Conservation (phyloP, 345 rosid species). For the Hevea brasiliensis region DNA sequence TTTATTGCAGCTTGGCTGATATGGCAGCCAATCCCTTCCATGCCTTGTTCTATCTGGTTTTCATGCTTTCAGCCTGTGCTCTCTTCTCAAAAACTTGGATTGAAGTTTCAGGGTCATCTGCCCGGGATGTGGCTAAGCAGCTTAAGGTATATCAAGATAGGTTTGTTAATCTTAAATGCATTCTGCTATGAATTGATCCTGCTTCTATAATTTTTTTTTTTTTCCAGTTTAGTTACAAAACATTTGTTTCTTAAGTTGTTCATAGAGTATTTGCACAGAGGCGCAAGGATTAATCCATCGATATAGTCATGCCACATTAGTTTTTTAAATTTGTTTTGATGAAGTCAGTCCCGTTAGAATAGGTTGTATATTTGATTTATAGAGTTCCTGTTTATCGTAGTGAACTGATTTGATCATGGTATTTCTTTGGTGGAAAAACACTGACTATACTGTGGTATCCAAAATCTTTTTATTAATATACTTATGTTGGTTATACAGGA, state of each 20-base stretch:
- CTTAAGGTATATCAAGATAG: slow-evolving; percentile 53
- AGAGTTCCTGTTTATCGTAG: not conserved
- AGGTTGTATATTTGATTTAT: too few species aligned
- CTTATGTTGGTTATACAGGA: slow-evolving; percentile 38
- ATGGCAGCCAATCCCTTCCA: slow-evolving; percentile 96
- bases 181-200: too few species aligned
- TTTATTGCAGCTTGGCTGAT: slow-evolving; percentile 69
- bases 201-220: too few species aligned
- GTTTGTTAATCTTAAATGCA: too few species aligned
- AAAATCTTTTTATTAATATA: too few species aligned
- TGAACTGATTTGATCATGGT: not conserved
- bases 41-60: slow-evolving; percentile 74
- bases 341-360: not conserved
- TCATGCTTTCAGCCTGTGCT: slow-evolving; percentile 83
- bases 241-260: too few species aligned
- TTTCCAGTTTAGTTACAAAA: slow-evolving; percentile 42
- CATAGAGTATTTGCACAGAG: not conserved
- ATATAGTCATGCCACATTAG: not conserved
- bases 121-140: slow-evolving; percentile 83
- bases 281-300: not conserved
- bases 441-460: not conserved
- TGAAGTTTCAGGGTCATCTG: slow-evolving; percentile 88
- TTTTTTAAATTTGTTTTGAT: not conserved
- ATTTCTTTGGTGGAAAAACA: not conserved
- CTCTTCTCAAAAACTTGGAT: slow-evolving; percentile 91